A percentile compares a stretch with the other conserved stretches of the same genome.
Conservation (phyloP, 2,329 filamentous ascomycete genomes). For the Corinectria fuckeliana region DNA sequence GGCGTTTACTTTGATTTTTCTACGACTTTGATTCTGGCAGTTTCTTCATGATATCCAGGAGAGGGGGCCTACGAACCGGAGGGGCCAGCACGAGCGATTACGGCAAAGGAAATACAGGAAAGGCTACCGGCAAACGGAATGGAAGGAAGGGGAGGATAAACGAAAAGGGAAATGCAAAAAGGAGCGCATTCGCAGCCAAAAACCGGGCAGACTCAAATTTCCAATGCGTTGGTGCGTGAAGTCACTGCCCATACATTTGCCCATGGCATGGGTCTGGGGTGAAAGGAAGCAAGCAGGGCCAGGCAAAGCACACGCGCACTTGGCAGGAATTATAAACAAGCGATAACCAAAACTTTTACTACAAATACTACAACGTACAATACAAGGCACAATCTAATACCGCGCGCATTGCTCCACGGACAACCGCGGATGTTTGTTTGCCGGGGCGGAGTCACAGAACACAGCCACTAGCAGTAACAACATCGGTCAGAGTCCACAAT, state of each 20-base stretch:
- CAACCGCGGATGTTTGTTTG: background rate
- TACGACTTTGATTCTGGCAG: conserved; percentile 32
- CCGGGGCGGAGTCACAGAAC: background rate
- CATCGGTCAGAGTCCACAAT: background rate
- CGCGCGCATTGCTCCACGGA: background rate
- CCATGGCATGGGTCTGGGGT: background rate
- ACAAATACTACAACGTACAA: background rate
- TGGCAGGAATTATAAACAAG: background rate
- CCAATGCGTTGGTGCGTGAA: conserved; percentile 12
- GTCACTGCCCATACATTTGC: conserved; percentile 17
- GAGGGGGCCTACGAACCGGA: conserved; percentile 33
- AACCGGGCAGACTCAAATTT: conserved; percentile 13
- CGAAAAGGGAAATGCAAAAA: background rate
- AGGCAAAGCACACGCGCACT: conserved; percentile 4
- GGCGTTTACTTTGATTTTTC: conserved; percentile 31
- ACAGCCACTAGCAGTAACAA: no score
- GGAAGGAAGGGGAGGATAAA: conserved; percentile 15
- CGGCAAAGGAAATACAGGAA: conserved; percentile 27
- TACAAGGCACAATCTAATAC: background rate
- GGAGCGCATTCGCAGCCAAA: background rate
- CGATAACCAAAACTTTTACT: background rate
- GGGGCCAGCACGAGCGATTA: conserved; percentile 29
- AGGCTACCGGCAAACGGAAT: conserved; percentile 22
- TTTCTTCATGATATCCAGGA: conserved; percentile 38
- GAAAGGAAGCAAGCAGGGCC: background rate